phyloP scores from a whole-genome alignment of 257 asterid species.

The Solanum sejunctum region DNA sequence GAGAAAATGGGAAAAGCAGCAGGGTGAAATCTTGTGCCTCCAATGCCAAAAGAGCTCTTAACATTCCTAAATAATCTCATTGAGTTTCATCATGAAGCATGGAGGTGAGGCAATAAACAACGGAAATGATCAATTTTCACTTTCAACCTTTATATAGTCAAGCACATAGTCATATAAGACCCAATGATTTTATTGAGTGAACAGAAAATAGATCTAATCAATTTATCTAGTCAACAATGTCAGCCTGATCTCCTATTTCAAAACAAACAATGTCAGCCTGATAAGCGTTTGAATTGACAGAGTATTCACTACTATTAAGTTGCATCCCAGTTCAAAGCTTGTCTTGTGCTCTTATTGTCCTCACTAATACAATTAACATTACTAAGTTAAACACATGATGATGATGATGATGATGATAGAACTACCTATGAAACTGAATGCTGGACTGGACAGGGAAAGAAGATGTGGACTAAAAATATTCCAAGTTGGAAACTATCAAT shows the following conservation, averaged over 20 bases:
- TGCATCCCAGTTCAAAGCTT: neutral
- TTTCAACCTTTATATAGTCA: neutral
- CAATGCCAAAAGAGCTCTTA: neutral
- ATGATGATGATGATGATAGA: neutral
- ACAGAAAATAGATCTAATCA: neutral
- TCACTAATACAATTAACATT: neutral
- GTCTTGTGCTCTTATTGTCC: neutral
- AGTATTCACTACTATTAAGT: neutral
- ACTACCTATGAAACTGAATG: neutral
- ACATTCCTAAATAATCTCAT: neutral
- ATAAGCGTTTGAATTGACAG: neutral
- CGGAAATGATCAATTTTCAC: neutral
- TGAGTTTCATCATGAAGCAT: neutral
- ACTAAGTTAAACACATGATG: neutral
- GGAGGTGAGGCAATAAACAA: neutral
- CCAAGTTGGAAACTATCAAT: neutral
- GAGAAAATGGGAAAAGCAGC: conserved; percentile 1
- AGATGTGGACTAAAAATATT: neutral
- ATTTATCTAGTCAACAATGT: neutral
- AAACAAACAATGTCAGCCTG: no score
- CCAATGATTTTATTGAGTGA: neutral
- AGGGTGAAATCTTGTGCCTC: neutral
- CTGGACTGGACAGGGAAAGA: neutral
- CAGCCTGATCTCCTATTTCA: neutral
- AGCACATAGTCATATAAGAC: neutral